phyloP scores from a whole-genome alignment of 2,329 filamentous ascomycete species.

The Diplodia seriata region DNA sequence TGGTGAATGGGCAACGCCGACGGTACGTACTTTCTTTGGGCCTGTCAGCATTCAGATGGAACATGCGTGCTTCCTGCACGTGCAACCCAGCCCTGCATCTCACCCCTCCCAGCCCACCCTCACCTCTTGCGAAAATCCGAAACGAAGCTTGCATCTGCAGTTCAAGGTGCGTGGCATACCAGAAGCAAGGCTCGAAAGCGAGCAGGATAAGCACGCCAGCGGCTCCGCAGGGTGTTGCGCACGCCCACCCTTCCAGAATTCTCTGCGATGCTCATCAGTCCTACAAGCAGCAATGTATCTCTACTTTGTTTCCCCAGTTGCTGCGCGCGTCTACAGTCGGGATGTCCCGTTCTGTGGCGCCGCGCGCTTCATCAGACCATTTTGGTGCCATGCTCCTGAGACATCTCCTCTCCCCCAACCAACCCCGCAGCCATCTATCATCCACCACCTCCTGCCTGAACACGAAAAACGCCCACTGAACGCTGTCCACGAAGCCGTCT shows the following conservation, averaged over 20 bases:
- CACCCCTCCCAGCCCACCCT: neutral
- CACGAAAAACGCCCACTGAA: neutral
- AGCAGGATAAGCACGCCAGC: constrained; percentile 2
- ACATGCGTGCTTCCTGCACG: neutral
- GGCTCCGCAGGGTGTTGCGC: constrained; percentile 13
- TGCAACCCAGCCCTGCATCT: constrained; percentile 7
- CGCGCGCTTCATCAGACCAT: neutral
- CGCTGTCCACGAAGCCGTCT: neutral
- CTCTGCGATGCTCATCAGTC: neutral
- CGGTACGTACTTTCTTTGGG: constrained; percentile 10
- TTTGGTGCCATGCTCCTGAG: neutral
- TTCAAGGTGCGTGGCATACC: neutral
- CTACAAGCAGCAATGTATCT: neutral
- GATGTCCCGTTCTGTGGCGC: neutral
- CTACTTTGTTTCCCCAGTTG: neutral
- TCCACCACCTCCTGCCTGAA: neutral
- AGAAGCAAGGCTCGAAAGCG: neutral
- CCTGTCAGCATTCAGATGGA: constrained; percentile 17
- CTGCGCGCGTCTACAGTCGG: neutral
- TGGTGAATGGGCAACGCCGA: constrained; percentile 4
- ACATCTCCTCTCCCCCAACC: neutral
- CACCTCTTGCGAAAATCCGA: constrained; percentile 9
- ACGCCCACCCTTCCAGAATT: neutral
- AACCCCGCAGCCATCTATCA: neutral
- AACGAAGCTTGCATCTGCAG: constrained; percentile 13